These are phyloP conservation scores for Arthrobotrys musiformis DNA, from an alignment of 2,329 filamentous ascomycete species.

Conservation along the genomic window DNA sequence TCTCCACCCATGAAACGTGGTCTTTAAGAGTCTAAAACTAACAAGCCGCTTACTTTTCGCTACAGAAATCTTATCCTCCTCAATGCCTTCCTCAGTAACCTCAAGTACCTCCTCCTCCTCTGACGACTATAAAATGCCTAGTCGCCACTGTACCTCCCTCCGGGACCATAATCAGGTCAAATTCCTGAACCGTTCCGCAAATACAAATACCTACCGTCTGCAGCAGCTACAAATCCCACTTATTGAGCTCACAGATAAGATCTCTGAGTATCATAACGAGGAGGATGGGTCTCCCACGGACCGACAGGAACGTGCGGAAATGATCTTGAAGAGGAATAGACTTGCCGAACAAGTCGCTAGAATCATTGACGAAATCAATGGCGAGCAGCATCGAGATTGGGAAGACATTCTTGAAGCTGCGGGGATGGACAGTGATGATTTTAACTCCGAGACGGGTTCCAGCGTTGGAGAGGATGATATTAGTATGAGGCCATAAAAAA, in stretches of 20 bases:
- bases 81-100: conserved; percentile 13
- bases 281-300: conserved; percentile 1
- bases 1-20: background rate
- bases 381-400: conserved; percentile 11
- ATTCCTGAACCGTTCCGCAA: conserved; percentile 18
- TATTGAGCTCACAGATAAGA: conserved; percentile 10
- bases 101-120: conserved; percentile 3
- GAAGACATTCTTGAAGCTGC: conserved; percentile 7
- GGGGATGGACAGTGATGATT: conserved; percentile 3
- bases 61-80: background rate
- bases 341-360: conserved; percentile 9
- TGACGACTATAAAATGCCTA: conserved; percentile 18
- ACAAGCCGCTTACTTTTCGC: background rate
- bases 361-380: conserved; percentile 11
- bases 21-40: background rate
- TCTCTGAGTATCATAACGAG: conserved; percentile 9
- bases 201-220: conserved; percentile 9
- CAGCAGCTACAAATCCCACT: conserved; percentile 4
- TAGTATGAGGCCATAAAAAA: background rate
- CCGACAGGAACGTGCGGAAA: background rate
- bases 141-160: conserved; percentile 20
- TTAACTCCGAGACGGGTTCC: background rate
- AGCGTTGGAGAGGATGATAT: conserved; percentile 8
- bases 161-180: conserved; percentile 19
- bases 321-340: background rate